phyloP scores from a whole-genome alignment of 768 basidiomycete species.

The Calocera cornea region DNA sequence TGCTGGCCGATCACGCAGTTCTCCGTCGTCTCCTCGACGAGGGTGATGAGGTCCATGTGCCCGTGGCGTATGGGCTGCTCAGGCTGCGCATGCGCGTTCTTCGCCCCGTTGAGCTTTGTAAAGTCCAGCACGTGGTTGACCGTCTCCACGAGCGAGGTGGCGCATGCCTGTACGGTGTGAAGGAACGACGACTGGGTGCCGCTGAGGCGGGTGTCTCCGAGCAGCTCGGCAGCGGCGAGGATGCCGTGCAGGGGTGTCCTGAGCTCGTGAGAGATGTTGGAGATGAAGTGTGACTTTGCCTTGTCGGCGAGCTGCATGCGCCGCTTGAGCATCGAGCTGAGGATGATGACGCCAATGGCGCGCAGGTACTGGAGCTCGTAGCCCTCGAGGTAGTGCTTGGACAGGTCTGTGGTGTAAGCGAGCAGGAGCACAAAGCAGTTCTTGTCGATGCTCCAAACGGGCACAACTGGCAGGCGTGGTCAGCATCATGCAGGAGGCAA shows the following conservation, averaged over 20 bases:
- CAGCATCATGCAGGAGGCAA: not conserved
- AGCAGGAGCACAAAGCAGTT: slow-evolving; percentile 81
- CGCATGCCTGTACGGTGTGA: slow-evolving; percentile 87
- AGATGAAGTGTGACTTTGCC: slow-evolving; percentile 83
- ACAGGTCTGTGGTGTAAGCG: slow-evolving; percentile 69
- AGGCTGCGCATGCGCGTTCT: slow-evolving; percentile 54
- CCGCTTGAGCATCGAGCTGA: slow-evolving; percentile 83
- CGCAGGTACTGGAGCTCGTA: slow-evolving; percentile 72
- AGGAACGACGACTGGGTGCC: slow-evolving; percentile 75
- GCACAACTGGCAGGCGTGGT: slow-evolving; percentile 45
- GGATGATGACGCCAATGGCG: slow-evolving; percentile 86
- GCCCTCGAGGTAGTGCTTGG: slow-evolving; percentile 49
- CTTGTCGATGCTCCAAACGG: slow-evolving; percentile 87
- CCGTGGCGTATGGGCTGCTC: slow-evolving; percentile 39
- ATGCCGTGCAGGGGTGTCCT: slow-evolving; percentile 87
- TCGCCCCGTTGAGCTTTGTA: slow-evolving; percentile 80
- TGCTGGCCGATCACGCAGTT: slow-evolving; percentile 90
- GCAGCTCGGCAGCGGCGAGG: slow-evolving; percentile 79
- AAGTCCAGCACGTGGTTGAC: slow-evolving; percentile 96
- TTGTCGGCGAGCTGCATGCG: slow-evolving; percentile 91
- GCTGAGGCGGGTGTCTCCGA: slow-evolving; percentile 69
- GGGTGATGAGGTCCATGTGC: slow-evolving; percentile 56
- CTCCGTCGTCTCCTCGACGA: slow-evolving; percentile 81
- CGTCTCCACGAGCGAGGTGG: slow-evolving; percentile 89
- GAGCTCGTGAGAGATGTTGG: slow-evolving; percentile 79